Percentiles rank a stretch among this genome's conserved stretches.
These are phyloP conservation scores for Penicillium sp. DNA, from an alignment of 2,329 filamentous ascomycete species.

Conservation along the genomic window DNA sequence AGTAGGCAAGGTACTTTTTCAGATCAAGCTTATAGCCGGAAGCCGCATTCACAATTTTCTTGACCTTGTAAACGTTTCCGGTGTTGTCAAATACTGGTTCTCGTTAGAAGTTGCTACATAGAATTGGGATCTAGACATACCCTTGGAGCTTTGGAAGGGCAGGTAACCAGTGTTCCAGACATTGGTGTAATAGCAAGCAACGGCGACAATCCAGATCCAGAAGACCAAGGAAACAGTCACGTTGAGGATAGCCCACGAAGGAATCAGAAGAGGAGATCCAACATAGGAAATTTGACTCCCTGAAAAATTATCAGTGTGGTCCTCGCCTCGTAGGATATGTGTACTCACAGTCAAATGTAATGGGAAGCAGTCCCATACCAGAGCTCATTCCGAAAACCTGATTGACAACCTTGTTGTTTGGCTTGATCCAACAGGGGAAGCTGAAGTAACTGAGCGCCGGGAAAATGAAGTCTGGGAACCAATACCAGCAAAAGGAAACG, in stretches of 20 bases:
- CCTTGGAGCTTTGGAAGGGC: constrained; percentile 27
- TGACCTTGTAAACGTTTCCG: constrained; percentile 63
- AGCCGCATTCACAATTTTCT: constrained; percentile 57
- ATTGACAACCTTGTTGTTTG: constrained; percentile 29
- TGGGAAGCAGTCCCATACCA: constrained; percentile 32
- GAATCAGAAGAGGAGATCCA: constrained; percentile 60
- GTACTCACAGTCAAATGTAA: constrained; percentile 45
- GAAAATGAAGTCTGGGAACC: constrained; percentile 35
- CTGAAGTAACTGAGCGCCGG: constrained; percentile 32
- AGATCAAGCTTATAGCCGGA: constrained; percentile 62
- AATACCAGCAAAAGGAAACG: constrained; percentile 31
- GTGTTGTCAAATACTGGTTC: constrained; percentile 67
- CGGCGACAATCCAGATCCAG: constrained; percentile 62
- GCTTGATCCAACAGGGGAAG: constrained; percentile 33
- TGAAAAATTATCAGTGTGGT: constrained; percentile 2
- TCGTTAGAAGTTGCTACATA: background rate
- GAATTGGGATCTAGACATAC: constrained; percentile 5
- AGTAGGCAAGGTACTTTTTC: constrained; percentile 64
- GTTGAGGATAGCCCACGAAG: constrained; percentile 71
- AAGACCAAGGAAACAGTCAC: constrained; percentile 65
- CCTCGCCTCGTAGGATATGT: background rate
- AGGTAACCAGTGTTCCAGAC: constrained; percentile 21
- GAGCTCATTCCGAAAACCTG: constrained; percentile 32
- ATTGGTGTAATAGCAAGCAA: constrained; percentile 53
- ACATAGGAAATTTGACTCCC: constrained; percentile 31